A percentile compares a stretch with the other conserved stretches of the same genome.
Conservation (phyloP, 129 eudicot genomes). For the Sambucus nigra region DNA sequence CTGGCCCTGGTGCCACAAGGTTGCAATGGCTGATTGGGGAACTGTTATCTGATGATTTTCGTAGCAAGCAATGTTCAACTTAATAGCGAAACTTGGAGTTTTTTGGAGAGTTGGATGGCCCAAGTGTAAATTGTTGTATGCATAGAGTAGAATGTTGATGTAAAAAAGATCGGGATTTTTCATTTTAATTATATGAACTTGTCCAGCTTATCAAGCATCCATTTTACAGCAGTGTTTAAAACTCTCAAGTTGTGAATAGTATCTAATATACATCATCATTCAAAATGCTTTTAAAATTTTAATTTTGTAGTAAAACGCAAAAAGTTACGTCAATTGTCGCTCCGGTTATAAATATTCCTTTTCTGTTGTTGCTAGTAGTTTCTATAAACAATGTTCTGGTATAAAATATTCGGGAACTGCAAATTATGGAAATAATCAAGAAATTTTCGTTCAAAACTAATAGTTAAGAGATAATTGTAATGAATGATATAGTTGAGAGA, state of each 20-base stretch:
- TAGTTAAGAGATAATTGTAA: too few relatives aligned
- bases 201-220: slow-evolving; percentile 10
- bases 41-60: slow-evolving; percentile 60
- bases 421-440: too few relatives aligned
- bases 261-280: background rate
- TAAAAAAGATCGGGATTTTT: slow-evolving; percentile 6
- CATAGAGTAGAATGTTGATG: slow-evolving; percentile 23
- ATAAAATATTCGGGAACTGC: too few relatives aligned
- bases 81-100: too few relatives aligned
- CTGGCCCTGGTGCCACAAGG: slow-evolving; percentile 77
- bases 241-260: background rate
- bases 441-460: too few relatives aligned
- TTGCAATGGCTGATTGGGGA: slow-evolving; percentile 37
- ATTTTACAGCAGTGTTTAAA: background rate
- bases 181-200: slow-evolving; percentile 13
- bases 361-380: too few relatives aligned
- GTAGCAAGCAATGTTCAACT: slow-evolving; percentile 50
- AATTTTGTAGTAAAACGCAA: too few relatives aligned
- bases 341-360: too few relatives aligned
- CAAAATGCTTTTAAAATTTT: background rate
- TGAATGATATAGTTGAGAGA: too few relatives aligned
- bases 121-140: slow-evolving; percentile 33
- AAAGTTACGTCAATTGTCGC: too few relatives aligned
- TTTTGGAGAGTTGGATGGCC: too few relatives aligned
- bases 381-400: too few relatives aligned